Conservation (phyloP, 2,329 filamentous ascomycete genomes). For the Verticillium albo-atrum region DNA sequence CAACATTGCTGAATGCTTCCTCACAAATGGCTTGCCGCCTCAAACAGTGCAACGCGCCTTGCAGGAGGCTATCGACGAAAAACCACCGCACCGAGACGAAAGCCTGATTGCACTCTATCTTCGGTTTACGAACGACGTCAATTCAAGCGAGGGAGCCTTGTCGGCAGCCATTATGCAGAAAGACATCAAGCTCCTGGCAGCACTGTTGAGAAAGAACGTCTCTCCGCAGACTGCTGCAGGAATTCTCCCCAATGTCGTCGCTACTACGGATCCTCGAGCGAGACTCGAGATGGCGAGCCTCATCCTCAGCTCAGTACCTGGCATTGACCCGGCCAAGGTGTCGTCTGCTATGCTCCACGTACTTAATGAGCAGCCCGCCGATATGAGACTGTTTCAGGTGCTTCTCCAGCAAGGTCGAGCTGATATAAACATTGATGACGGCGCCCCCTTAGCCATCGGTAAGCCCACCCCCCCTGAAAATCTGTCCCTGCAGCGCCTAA, state of each 20-base stretch:
- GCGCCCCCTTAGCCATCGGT: conserved; percentile 35
- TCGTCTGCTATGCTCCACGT: conserved; percentile 36
- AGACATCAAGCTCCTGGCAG: conserved; percentile 40
- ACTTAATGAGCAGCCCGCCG: conserved; percentile 39
- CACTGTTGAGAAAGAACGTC: conserved; percentile 38
- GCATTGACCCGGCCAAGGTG: conserved; percentile 35
- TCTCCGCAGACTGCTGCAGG: conserved; percentile 41
- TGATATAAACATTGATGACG: conserved; percentile 46
- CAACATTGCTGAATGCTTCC: conserved; percentile 44
- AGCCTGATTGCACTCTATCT: conserved; percentile 48
- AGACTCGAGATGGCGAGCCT: conserved; percentile 43
- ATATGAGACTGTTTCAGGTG: conserved; percentile 43
- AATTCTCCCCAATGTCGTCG: conserved; percentile 45
- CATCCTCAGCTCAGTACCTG: conserved; percentile 41
- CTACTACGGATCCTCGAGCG: conserved; percentile 32
- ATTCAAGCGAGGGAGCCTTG: conserved; percentile 47
- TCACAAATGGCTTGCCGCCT: conserved; percentile 42
- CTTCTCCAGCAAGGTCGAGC: conserved; percentile 47
- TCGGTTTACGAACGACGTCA: conserved; percentile 47
- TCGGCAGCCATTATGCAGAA: conserved; percentile 41
- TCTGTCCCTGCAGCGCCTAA: conserved; percentile 5
- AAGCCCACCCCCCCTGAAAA: background rate
- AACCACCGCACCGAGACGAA: conserved; percentile 41
- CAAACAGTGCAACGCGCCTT: conserved; percentile 43
- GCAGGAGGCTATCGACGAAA: conserved; percentile 47